phyloP scores from a whole-genome alignment of 495 filamentous ascomycete genomes.

The Aeminium ludgeri region DNA sequence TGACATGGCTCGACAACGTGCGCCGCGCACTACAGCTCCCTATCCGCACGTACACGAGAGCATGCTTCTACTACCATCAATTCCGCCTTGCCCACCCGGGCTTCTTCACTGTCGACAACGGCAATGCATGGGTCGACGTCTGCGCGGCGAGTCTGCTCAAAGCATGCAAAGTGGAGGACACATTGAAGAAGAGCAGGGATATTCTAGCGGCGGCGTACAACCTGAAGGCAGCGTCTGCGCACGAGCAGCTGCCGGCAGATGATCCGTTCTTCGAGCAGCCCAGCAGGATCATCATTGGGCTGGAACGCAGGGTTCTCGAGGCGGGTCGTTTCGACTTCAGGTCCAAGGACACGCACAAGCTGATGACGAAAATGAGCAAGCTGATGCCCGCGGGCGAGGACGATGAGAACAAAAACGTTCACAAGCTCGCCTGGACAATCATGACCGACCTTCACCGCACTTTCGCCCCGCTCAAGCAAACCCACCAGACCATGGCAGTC shows the following conservation, averaged over 20 bases:
- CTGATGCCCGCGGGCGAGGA: slow-evolving; percentile 20
- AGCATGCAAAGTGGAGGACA: slow-evolving; percentile 95
- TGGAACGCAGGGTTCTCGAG: slow-evolving; percentile 91
- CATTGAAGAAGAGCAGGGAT: slow-evolving; percentile 86
- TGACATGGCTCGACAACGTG: slow-evolving; percentile 66
- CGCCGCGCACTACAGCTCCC: slow-evolving; percentile 59
- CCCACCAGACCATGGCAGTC: slow-evolving; percentile 58
- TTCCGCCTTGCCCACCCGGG: slow-evolving; percentile 68
- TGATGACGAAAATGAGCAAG: slow-evolving; percentile 57
- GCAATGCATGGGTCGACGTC: slow-evolving; percentile 41
- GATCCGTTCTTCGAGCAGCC: slow-evolving; percentile 62
- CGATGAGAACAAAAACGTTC: slow-evolving; percentile 29
- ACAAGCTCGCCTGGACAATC: slow-evolving; percentile 32
- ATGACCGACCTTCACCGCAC: slow-evolving; percentile 87
- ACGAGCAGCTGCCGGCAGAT: slow-evolving; percentile 66
- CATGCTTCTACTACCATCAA: slow-evolving; percentile 71
- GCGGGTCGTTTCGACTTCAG: slow-evolving; percentile 84
- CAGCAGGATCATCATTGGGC: slow-evolving; percentile 61
- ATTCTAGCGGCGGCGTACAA: slow-evolving; percentile 86
- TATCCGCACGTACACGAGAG: slow-evolving; percentile 69
- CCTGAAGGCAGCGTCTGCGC: slow-evolving; percentile 42
- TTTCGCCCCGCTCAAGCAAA: slow-evolving; percentile 78
- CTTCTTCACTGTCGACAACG: slow-evolving; percentile 17
- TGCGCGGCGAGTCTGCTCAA: slow-evolving; percentile 75
- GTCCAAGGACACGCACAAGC: slow-evolving; percentile 70